Percentiles rank a stretch among this genome's conserved stretches.
Evolutionary conservation across 1,284 basidiomycete genomes (phyloP).

Genomic region (Cutaneotrichosporon sp.): DNA sequence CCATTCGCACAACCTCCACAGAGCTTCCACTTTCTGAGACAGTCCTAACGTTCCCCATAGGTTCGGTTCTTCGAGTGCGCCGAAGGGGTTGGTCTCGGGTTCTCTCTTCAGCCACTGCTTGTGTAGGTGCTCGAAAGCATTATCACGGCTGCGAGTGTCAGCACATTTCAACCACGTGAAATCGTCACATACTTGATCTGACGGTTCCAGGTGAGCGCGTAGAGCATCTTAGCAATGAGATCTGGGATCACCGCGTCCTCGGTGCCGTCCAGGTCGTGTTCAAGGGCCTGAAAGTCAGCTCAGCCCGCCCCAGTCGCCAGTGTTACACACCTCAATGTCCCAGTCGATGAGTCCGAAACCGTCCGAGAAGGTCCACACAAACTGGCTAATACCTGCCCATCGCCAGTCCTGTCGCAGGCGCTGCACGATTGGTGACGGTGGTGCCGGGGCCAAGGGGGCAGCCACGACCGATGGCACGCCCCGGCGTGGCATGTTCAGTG

Average conservation of each 20-base stretch:
- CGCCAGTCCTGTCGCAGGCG: slow-evolving; percentile 49
- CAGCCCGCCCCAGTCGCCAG: background rate
- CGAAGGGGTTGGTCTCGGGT: slow-evolving; percentile 42
- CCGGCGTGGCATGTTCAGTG: slow-evolving; percentile 39
- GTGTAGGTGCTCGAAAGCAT: slow-evolving; percentile 49
- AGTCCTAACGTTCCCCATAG: slow-evolving; percentile 56
- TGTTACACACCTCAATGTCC: slow-evolving; percentile 49
- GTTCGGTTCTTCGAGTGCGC: slow-evolving; percentile 46
- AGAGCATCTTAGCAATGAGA: slow-evolving; percentile 55
- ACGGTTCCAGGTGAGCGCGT: slow-evolving; percentile 56
- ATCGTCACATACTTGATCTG: slow-evolving; percentile 53
- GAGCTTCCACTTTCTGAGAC: slow-evolving; percentile 54
- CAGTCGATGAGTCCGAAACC: slow-evolving; percentile 49
- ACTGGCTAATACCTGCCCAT: slow-evolving; percentile 53
- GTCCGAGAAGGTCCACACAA: slow-evolving; percentile 51
- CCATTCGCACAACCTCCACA: slow-evolving; percentile 59
- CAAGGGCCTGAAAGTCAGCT: slow-evolving; percentile 41
- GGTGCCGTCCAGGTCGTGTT: slow-evolving; percentile 55
- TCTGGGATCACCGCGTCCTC: slow-evolving; percentile 54
- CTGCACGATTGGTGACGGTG: slow-evolving; percentile 48
- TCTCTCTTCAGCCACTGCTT: slow-evolving; percentile 50
- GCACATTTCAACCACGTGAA: background rate
- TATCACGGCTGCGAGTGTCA: slow-evolving; percentile 39
- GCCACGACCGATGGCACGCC: slow-evolving; percentile 22
- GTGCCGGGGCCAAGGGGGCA: slow-evolving; percentile 35